Evolutionary conservation across 2,329 filamentous ascomycete genomes (phyloP), one percentile per base, ranked within the genome.

Genomic region (Myriosclerotinia scirpicola): DNA sequence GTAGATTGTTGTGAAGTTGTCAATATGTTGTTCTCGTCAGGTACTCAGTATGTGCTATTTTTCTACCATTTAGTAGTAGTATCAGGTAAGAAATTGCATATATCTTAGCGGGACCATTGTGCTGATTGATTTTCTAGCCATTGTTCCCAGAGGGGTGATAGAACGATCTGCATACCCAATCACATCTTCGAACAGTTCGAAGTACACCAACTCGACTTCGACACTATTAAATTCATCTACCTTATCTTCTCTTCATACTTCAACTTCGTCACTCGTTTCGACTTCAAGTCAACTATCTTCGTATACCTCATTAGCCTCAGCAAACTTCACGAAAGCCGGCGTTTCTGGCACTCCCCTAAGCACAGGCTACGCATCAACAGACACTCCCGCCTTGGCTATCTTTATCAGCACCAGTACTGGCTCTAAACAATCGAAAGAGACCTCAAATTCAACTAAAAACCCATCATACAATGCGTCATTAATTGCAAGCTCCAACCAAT

Each of bases 11-110:
- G n/a, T 59, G 15, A 20, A 20, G 6, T 34, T 36, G 1, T 42
- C n/a, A 61, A n/a, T 8, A 61, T 61, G 44, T n/a, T 54, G 17
- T 54, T 63, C 38, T 63, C 42, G 17, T 54, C 17, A 9, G 17
- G 22, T 26, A n/a, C 36, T 11, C 36, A 63, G 7, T 34, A 46
- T 15, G 36, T 34, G 6, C 11, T 63, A 36, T 54, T 63, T 20
- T 54, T 63, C 36, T 54, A 30, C 22, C 50, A 63, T 34, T 34
- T 63, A 11, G 36, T 44, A 30, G 48, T 46, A 20, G 52, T 46
- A 6, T 54, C 60, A 15, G 60, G 60, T 63, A 54, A 61, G 46
- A n/a, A 6, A 22, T 52, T 30, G 40, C 14, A 48, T 36, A 40
- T 42, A 34, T 22, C 3, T 42, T n/a, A 15, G 15, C 30, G 12